A percentile compares a stretch with the other conserved stretches of the same genome.
Evolutionary conservation across 2,329 filamentous ascomycete species (phyloP).

Genomic region (Chaetomiaceae sp.): DNA sequence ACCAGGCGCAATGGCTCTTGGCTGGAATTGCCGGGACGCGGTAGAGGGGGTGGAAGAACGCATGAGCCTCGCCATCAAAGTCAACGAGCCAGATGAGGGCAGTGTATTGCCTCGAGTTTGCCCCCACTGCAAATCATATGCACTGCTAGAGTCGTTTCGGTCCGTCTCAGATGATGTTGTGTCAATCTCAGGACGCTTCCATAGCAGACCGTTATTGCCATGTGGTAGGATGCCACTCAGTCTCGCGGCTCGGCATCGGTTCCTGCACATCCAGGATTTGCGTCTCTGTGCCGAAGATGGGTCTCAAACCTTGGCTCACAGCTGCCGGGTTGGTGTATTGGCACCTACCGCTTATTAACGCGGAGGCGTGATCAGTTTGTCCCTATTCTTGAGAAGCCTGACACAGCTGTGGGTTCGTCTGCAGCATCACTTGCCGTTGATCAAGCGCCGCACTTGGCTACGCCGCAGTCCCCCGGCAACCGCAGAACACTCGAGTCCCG

Average conservation of each 20-base stretch:
- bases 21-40: too few species aligned
- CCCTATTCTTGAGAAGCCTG: conserved; percentile 21
- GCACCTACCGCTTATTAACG: neutral
- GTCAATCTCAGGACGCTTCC: neutral
- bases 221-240: neutral
- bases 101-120: too few species aligned
- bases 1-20: too few species aligned
- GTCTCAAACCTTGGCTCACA: neutral
- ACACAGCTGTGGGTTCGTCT: conserved; percentile 5
- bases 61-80: too few species aligned
- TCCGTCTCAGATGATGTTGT: neutral
- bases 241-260: neutral
- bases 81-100: too few species aligned
- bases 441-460: too few species aligned
- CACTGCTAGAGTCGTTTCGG: neutral
- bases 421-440: too few species aligned
- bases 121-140: neutral
- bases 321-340: neutral
- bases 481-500: too few species aligned
- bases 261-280: neutral
- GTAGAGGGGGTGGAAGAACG: too few species aligned
- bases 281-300: neutral
- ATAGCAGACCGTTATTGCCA: neutral
- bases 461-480: too few species aligned
- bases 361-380: conserved; percentile 7